These are phyloP conservation scores for Aureobasidium leucospermi DNA, from an alignment of 2,329 filamentous ascomycete species.

Conservation along the genomic window DNA sequence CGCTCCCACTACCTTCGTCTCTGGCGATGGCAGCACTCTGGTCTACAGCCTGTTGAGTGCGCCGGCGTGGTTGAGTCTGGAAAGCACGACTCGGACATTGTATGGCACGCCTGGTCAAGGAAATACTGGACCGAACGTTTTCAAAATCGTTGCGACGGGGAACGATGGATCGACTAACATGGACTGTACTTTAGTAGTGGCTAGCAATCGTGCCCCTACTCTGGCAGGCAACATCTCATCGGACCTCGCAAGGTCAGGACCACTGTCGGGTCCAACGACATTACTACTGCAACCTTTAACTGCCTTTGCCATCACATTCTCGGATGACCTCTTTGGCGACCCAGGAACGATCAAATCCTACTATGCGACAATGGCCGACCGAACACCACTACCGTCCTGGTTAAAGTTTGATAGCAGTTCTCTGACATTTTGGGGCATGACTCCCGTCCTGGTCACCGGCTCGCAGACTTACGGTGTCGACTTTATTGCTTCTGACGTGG, in stretches of 20 bases:
- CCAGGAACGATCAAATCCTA: constrained; percentile 51
- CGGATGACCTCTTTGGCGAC: constrained; percentile 50
- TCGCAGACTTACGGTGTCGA: constrained; percentile 66
- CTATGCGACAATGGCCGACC: constrained; percentile 68
- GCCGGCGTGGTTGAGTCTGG: constrained; percentile 69
- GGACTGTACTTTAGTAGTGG: constrained; percentile 64
- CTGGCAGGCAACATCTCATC: constrained; percentile 50
- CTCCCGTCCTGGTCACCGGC: constrained; percentile 58
- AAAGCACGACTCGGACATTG: constrained; percentile 56
- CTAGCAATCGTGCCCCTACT: constrained; percentile 47
- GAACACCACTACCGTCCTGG: constrained; percentile 82
- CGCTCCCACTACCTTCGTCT: constrained; percentile 65
- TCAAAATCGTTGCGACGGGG: constrained; percentile 66
- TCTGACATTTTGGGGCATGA: constrained; percentile 63
- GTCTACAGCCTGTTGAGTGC: constrained; percentile 59
- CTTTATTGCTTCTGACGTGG: constrained; percentile 69
- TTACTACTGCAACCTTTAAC: constrained; percentile 36
- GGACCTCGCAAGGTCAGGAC: constrained; percentile 52
- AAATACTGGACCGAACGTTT: constrained; percentile 51
- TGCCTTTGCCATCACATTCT: constrained; percentile 37
- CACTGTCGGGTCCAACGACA: constrained; percentile 47
- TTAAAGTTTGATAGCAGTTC: constrained; percentile 60
- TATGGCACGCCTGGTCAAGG: constrained; percentile 59
- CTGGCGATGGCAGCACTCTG: constrained; percentile 44
- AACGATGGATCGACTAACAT: constrained; percentile 54